Evolutionary conservation across 2,329 filamentous ascomycete genomes (phyloP), one percentile per base, ranked within the genome.

Genomic region (Cercospora sp.): DNA sequence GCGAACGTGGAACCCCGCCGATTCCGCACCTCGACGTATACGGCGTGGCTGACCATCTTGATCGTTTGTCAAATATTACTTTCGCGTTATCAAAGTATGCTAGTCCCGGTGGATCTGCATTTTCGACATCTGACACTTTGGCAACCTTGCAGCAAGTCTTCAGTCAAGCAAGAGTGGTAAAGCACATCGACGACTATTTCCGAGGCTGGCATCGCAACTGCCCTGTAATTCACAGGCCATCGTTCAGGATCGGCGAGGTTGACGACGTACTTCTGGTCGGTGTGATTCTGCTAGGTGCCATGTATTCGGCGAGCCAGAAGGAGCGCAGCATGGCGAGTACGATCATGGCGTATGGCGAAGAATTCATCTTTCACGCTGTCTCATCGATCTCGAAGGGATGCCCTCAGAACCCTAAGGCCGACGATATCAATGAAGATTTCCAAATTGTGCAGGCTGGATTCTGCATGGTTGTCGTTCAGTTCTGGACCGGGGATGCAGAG

Each of bases 171-270:
- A 32, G 28, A 7, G 37, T 59, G 18, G 51, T 62, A 3, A 67
- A 40, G 40, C 55, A 63, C 28, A 30, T 67, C 18, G 30, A 62
- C 3, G 55, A 60, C 32, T 67, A 70, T 26, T 68, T 70, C 40
- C 61, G 63, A 21, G 65, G 40, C 37, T 66, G 68, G 66, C 63
- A 68, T 51, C 53, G 45, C 4, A 66, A 68, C 40, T 68, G 32
- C 28, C 60, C 51, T 21, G 28, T 63, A 10, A 53, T 67, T 30
- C 65, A 63, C 26, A 57, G 45, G 32, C 63, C 66, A 8, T 66
- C 66, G 4, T 66, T 66, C 62, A 59, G 37, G 9, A 59, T 37
- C 26, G 43, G 37, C 13, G 37, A 63, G 2, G 26, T 40, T 5
- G 59, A 40, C 16, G 66, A 68, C 8, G 30, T 32, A 9, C 34